phyloP scores from a whole-genome alignment of 768 basidiomycete genomes.

The Lenzites betulinus region DNA sequence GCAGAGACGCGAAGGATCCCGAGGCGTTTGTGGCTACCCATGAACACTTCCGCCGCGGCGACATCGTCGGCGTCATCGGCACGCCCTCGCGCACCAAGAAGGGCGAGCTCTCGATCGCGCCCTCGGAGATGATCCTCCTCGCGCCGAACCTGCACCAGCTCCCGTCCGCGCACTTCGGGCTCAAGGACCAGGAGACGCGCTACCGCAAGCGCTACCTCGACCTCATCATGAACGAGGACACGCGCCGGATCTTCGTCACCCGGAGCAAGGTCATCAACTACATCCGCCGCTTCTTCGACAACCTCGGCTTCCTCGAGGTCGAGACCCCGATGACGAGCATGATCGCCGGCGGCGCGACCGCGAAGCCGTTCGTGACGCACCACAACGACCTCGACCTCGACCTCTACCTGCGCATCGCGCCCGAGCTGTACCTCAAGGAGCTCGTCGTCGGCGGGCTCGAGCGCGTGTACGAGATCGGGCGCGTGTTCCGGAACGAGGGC shows the following conservation, averaged over 20 bases:
- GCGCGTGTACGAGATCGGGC: conserved; percentile 97
- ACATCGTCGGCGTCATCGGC: conserved; percentile 93
- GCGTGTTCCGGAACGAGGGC: conserved; percentile 97
- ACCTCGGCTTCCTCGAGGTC: conserved; percentile 95
- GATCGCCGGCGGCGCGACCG: conserved; percentile 95
- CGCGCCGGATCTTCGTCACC: conserved; percentile 88
- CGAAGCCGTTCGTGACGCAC: conserved; percentile 98
- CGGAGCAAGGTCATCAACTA: conserved; percentile 92
- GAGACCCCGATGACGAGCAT: conserved; percentile 98
- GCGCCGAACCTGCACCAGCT: conserved; percentile 96
- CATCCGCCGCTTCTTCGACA: conserved; percentile 86
- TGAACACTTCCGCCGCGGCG: conserved; percentile 90
- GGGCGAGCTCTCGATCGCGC: conserved; percentile 91
- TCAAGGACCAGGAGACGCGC: conserved; percentile 96
- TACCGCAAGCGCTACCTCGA: conserved; percentile 99
- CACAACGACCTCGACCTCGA: conserved; percentile 98
- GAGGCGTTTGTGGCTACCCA: conserved; percentile 71
- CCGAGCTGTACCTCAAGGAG: conserved; percentile 97
- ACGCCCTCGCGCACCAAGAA: conserved; percentile 90
- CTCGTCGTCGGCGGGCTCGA: conserved; percentile 96
- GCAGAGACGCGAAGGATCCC: conserved; percentile 65
- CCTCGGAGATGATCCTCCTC: conserved; percentile 80
- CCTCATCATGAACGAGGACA: conserved; percentile 90
- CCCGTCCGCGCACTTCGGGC: conserved; percentile 87
- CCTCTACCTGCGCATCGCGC: conserved; percentile 95